phyloP scores from a whole-genome alignment of 2,329 filamentous ascomycete species.

The Neonectria sp. region DNA sequence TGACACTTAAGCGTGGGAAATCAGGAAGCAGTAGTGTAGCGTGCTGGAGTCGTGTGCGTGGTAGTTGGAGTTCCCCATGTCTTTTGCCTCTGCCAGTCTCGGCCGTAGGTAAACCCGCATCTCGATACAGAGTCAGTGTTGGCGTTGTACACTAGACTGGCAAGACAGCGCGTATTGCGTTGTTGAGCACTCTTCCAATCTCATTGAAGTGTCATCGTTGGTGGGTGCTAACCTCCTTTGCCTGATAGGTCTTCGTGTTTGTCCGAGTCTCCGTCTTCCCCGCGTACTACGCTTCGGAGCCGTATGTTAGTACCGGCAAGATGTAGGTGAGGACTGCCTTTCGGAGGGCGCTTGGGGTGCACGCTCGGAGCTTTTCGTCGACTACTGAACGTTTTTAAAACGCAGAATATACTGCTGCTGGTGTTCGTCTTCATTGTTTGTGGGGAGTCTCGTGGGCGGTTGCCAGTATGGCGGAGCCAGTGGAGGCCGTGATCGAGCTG shows the following conservation, averaged over 20 bases:
- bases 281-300: background rate
- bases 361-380: too few species aligned
- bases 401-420: too few species aligned
- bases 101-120: background rate
- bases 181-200: background rate
- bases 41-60: background rate
- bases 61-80: background rate
- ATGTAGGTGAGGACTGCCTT: background rate
- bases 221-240: background rate
- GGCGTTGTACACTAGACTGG: conserved; percentile 1
- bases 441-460: too few species aligned
- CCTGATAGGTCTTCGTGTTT: background rate
- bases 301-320: background rate
- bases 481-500: too few species aligned
- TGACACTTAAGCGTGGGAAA: background rate
- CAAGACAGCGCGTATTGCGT: background rate
- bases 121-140: background rate
- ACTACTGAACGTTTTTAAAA: too few species aligned
- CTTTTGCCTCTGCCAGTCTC: background rate
- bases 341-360: background rate
- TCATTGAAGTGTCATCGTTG: too few species aligned
- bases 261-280: background rate
- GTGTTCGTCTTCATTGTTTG: too few species aligned
- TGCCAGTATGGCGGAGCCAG: too few species aligned
- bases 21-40: background rate